A percentile compares a stretch with the other conserved stretches of the same genome.
Evolutionary conservation across 176 grass and related monocot species (phyloP).

Genomic region (Oryza nivara): DNA sequence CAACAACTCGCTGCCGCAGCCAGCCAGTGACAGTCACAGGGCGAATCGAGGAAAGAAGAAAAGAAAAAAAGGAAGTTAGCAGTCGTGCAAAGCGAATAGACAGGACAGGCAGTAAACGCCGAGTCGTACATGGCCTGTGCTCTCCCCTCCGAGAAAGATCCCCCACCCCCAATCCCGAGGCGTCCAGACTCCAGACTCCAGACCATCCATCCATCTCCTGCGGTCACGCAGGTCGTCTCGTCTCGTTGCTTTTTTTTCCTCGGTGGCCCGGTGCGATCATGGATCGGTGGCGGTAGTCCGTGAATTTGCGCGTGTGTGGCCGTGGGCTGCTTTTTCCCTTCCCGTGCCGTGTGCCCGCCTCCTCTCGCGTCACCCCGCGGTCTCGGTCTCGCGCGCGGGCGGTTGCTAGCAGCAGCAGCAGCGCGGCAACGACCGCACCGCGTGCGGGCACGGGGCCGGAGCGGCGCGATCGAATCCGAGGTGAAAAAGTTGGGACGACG

Average conservation of each 20-base stretch:
- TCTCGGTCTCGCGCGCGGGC: neutral
- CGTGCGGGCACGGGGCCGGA: neutral
- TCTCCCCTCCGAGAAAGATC: slow-evolving; percentile 7
- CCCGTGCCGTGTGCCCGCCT: neutral
- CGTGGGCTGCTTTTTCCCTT: neutral
- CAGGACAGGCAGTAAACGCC: slow-evolving; percentile 42
- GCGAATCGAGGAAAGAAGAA: neutral
- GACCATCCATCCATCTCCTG: no score
- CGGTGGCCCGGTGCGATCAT: neutral
- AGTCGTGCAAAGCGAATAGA: slow-evolving; percentile 11
- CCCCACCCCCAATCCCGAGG: slow-evolving; percentile 40
- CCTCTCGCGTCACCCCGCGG: no score
- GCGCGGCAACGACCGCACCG: neutral
- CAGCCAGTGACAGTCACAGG: neutral
- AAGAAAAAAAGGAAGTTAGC: neutral
- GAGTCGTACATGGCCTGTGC: neutral
- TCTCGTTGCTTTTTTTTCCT: neutral
- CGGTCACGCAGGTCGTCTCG: neutral
- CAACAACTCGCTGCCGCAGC: neutral
- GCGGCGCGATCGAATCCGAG: neutral
- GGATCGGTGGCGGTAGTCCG: slow-evolving; percentile 17
- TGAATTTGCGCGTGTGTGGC: slow-evolving; percentile 5
- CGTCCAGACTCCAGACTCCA: no score
- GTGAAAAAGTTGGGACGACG: neutral
- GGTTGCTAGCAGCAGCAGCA: neutral